Base-by-base conservation (phyloP, 768 basidiomycete species). In the Trametopsis cervina region DNA sequence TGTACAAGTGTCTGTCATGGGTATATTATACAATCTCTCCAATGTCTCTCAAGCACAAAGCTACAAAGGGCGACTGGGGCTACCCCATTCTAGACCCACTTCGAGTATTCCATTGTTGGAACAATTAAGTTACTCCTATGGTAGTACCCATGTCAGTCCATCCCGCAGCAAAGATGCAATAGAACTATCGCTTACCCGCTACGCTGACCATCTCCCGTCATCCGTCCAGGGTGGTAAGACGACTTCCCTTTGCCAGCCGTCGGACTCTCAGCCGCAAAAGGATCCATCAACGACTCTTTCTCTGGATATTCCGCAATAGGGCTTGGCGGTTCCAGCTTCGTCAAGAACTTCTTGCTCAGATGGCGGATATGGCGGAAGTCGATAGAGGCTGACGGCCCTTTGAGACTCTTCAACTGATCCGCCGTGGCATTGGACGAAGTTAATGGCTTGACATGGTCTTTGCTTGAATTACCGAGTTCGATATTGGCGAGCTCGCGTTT, bases 401-500 rank as follows among this genome's bases (percentile, higher is more conserved):
- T 54, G 35, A 63, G 54, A 45, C 49, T 50, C 24, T 54, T 45
- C 33, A 60, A 46, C 1, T 57, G 57, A 20, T 53, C 44, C 1
- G 56, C 56, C 12, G 58, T 45, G 15, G 57, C 54, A 7, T 47
- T 57, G 6, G 50, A 46, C 44, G 51, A 54, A n/a, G n/a, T n/a
- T n/a, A n/a, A n/a, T n/a, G n/a, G n/a, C 15, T 59, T 57, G 18
- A 40, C 43, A 13, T 38, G 47, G 5, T 52, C 51, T 11, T 17
- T 27, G 22, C 24, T 42, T 1, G 21, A 24, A 6, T 42, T 33
- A 5, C 7, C 29, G 4, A 33, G 42, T 2, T 54, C 51, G 10
- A 49, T 33, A 10, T 47, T 40, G 9, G 36, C 33, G 5, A 64
- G 54, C 41, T 77, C 77, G 26, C 68, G 69, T n/a, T 66, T 62